Evolutionary conservation across 306 rosid genomes (phyloP).

Genomic region (Prunus dulcis): DNA sequence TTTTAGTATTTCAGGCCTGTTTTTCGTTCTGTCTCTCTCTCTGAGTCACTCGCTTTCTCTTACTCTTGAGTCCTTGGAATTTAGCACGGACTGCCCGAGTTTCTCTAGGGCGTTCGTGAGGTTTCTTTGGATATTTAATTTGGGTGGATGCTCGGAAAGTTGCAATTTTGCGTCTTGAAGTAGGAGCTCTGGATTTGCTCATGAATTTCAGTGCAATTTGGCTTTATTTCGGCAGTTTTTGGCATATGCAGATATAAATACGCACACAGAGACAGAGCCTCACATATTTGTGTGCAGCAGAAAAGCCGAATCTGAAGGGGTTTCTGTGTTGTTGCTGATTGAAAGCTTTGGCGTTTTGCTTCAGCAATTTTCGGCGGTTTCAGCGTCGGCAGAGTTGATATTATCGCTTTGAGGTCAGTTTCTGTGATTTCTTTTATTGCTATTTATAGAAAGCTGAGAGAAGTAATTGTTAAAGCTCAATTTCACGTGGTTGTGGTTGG

Average conservation of each 20-base stretch:
- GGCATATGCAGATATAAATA: neutral
- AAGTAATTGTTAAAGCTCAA: neutral
- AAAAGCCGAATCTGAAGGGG: conserved; percentile 5
- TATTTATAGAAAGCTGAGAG: neutral
- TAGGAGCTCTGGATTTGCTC: conserved; percentile 3
- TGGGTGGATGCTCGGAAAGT: conserved; percentile 4
- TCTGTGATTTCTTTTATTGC: neutral
- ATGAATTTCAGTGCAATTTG: neutral
- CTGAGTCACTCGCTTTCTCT: neutral
- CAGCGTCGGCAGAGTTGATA: neutral
- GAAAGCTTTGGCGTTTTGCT: conserved; percentile 12
- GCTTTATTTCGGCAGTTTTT: neutral
- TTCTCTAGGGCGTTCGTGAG: neutral
- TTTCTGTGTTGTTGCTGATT: conserved; percentile 5
- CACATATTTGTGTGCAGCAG: neutral
- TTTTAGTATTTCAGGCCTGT: neutral
- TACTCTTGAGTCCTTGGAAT: neutral
- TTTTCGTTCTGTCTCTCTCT: too few species aligned
- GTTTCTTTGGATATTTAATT: neutral
- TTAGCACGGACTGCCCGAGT: neutral
- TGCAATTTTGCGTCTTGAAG: neutral
- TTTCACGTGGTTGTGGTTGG: neutral
- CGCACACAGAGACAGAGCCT: neutral
- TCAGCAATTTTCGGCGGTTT: conserved; percentile 4
- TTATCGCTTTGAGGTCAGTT: conserved; percentile 2